These are phyloP conservation scores for Suhomyces anneliseae DNA, from an alignment of 1,139 yeast genomes.

Conservation along the genomic window DNA sequence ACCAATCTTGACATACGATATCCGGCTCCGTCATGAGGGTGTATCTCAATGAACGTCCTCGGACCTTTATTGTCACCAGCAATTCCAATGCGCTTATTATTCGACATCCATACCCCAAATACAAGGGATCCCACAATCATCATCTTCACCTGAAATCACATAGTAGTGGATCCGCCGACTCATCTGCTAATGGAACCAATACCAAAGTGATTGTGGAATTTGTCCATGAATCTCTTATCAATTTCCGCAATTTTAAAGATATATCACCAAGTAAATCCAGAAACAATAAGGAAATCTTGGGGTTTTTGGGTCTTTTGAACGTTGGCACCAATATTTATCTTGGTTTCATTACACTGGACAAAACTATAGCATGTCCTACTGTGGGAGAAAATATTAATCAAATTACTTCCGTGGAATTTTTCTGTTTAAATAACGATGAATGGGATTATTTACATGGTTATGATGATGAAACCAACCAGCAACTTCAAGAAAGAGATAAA, in stretches of 20 bases:
- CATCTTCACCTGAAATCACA: slow-evolving; percentile 33
- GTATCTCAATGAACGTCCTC: slow-evolving; percentile 51
- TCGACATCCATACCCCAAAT: slow-evolving; percentile 43
- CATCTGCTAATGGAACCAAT: slow-evolving; percentile 4
- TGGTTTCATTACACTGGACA: slow-evolving; percentile 58
- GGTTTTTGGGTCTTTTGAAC: slow-evolving; percentile 60
- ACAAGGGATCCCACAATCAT: slow-evolving; percentile 29
- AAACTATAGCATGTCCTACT: slow-evolving; percentile 59
- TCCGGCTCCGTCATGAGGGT: slow-evolving; percentile 39
- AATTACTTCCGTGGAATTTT: slow-evolving; percentile 60
- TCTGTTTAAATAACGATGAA: slow-evolving; percentile 58
- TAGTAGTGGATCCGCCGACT: slow-evolving; percentile 9
- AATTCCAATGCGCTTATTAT: slow-evolving; percentile 51
- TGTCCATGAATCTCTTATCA: slow-evolving; percentile 34
- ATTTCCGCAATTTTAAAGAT: slow-evolving; percentile 42
- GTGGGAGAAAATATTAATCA: slow-evolving; percentile 52
- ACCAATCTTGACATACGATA: background rate
- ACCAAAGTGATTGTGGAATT: slow-evolving; percentile 53
- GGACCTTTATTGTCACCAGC: slow-evolving; percentile 55
- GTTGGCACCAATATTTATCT: slow-evolving; percentile 56
- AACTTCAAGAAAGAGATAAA: slow-evolving; percentile 22
- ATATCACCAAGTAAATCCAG: slow-evolving; percentile 32
- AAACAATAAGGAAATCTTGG: slow-evolving; percentile 40
- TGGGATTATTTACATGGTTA: slow-evolving; percentile 42
- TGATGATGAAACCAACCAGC: slow-evolving; percentile 16